Conservation (phyloP, 345 rosid species). For the Odontarrhena argentea region DNA sequence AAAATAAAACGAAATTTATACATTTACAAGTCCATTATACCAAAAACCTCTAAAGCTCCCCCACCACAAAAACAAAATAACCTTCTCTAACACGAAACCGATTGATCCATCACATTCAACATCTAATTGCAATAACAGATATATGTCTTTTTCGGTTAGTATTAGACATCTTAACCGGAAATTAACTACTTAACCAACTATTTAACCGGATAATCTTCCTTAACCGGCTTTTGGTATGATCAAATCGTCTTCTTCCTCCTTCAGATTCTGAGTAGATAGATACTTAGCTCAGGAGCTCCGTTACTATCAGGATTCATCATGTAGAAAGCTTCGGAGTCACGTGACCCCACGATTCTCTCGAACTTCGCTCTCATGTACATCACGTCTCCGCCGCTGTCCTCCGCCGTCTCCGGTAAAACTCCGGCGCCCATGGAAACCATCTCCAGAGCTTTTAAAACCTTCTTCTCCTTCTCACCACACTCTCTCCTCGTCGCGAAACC, state of each 20-base stretch:
- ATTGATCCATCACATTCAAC: slow-evolving; percentile 24
- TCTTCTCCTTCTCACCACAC: slow-evolving; percentile 71
- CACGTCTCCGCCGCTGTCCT: slow-evolving; percentile 45
- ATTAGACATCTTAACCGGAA: slow-evolving; percentile 27
- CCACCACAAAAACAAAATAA: neutral
- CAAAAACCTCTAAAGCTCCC: slow-evolving; percentile 37
- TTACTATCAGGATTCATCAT: slow-evolving; percentile 99
- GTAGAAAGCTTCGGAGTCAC: slow-evolving; percentile 97
- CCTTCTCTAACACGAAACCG: slow-evolving; percentile 23
- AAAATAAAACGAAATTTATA: slow-evolving; percentile 32
- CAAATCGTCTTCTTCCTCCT: slow-evolving; percentile 22
- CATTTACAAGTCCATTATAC: slow-evolving; percentile 42
- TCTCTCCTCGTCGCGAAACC: slow-evolving; percentile 86
- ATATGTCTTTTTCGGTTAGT: slow-evolving; percentile 24
- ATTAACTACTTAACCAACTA: slow-evolving; percentile 21
- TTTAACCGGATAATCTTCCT: slow-evolving; percentile 29
- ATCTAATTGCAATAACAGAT: slow-evolving; percentile 33
- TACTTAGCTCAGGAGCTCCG: slow-evolving; percentile 95
- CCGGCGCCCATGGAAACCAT: slow-evolving; percentile 99
- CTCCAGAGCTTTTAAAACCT: slow-evolving; percentile 82
- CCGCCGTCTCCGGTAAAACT: slow-evolving; percentile 65
- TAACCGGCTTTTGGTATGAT: neutral
- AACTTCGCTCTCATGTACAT: slow-evolving; percentile 96
- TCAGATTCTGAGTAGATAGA: slow-evolving; percentile 85
- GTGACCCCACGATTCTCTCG: slow-evolving; percentile 90